Percentiles rank a stretch among this genome's conserved stretches.
Evolutionary conservation across 768 basidiomycete species (phyloP).

Genomic region (Obba rivulosa): DNA sequence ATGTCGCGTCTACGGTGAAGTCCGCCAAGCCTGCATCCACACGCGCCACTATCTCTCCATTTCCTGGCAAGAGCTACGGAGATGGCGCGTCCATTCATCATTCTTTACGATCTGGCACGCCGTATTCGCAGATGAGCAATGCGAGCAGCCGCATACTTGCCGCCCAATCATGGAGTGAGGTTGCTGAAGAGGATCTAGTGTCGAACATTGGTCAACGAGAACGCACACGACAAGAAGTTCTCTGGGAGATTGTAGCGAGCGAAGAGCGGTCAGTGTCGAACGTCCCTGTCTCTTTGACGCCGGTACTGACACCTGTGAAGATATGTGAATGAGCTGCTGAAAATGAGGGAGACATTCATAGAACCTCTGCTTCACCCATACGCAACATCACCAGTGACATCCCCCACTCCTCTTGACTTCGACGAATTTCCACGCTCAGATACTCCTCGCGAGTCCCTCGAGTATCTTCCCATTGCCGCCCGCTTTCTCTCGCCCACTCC

Average conservation of each 20-base stretch:
- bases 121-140: slow-evolving; percentile 74
- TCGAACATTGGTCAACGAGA: slow-evolving; percentile 91
- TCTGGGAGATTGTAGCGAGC: slow-evolving; percentile 95
- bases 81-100: slow-evolving; percentile 49
- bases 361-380: slow-evolving; percentile 86
- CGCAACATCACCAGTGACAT: slow-evolving; percentile 43
- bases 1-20: slow-evolving; percentile 43
- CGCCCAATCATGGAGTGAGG: slow-evolving; percentile 87
- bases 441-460: slow-evolving; percentile 63
- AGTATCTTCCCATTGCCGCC: slow-evolving; percentile 83
- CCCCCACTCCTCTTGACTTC: slow-evolving; percentile 57
- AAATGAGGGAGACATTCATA: slow-evolving; percentile 93
- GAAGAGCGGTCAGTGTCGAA: slow-evolving; percentile 74
- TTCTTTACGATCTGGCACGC: slow-evolving; percentile 75
- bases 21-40: slow-evolving; percentile 49
- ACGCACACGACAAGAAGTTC: slow-evolving; percentile 90
- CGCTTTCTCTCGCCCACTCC: slow-evolving; percentile 76
- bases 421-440: slow-evolving; percentile 63
- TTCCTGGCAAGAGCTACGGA: slow-evolving; percentile 40
- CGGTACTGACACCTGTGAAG: slow-evolving; percentile 35
- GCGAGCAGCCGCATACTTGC: slow-evolving; percentile 68
- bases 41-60: slow-evolving; percentile 57
- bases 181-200: slow-evolving; percentile 90
- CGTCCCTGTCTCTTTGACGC: slow-evolving; percentile 3
- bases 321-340: slow-evolving; percentile 86